Base-by-base conservation (phyloP, 257 asterid genomes). In the Nicotiana paniculata region DNA sequence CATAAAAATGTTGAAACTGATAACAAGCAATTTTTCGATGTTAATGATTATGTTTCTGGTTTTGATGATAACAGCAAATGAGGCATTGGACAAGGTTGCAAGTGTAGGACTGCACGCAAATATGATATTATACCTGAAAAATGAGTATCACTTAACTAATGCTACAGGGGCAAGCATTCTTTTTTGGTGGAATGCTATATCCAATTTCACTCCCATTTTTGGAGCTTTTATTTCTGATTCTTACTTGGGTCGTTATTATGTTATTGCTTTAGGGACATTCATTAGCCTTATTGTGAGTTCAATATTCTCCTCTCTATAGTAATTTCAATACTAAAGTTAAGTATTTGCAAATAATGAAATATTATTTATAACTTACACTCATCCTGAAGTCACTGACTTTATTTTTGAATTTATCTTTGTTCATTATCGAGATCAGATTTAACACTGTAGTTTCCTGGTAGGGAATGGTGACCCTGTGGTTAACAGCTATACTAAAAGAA, bases 161-260 rank as follows among this genome's bases (percentile, higher is more conserved):
- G 96, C 91, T 26, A 83, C 84, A 51, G 96, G 88, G 13, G 79
- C 90, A 4, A 88, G 37, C 68, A 79, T 89, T 39, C 65, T 93
- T 78, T 91, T 91, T 81, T 85, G 88, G 83, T 93, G 98, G 98
- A 79, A 65, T 0, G 96, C 98, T 62, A 63, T 81, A 4, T 89
- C 95, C 9, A 88, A 90, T 81, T 90, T 92, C 93, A 24, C 90
- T 88, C 97, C 98, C 0, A 89, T 88, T 53, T 61, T 92, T 24
- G 98, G 98, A n/a, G 98, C 98, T 81, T 92, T 91, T 81, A 87
- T 93, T 28, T 84, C 97, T 28, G 98, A 93, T 87, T 91, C 98
- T 3, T 92, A 87, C 85, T 84, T 93, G 77, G 98, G 98, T 7
- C 90, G 98, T 9, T 93, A 88, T 68, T 84, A 57, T 8, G 93